Evolutionary conservation across 768 basidiomycete genomes (phyloP).

Genomic region (Tephrocybe sp.): DNA sequence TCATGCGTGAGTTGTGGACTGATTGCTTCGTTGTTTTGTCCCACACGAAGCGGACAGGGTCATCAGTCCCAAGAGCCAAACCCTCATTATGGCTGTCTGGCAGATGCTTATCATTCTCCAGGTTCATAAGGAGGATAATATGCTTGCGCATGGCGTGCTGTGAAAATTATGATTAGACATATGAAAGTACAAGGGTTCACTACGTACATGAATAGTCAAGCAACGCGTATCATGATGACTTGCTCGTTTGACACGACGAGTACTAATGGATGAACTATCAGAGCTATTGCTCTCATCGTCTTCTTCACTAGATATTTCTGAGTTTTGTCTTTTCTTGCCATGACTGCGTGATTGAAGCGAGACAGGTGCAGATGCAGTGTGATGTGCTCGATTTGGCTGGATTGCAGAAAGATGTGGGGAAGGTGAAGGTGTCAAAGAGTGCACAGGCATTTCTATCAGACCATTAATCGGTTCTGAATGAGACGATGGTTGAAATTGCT

Average conservation of each 20-base stretch:
- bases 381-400: conserved; percentile 14
- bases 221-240: conserved; percentile 65
- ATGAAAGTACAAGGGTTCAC: background rate
- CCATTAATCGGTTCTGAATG: conserved; percentile 11
- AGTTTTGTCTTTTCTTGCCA: conserved; percentile 27
- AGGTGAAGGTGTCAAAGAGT: conserved; percentile 29
- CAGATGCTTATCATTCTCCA: conserved; percentile 52
- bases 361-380: conserved; percentile 10
- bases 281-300: conserved; percentile 32
- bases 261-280: conserved; percentile 29
- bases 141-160: conserved; percentile 74
- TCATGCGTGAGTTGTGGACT: conserved; percentile 72
- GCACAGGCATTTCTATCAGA: conserved; percentile 16
- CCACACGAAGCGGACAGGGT: conserved; percentile 78
- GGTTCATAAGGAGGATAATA: conserved; percentile 55
- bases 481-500: conserved; percentile 12
- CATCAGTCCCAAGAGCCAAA: conserved; percentile 34
- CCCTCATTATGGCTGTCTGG: conserved; percentile 65
- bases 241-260: conserved; percentile 38
- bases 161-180: conserved; percentile 2
- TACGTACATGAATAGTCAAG: conserved; percentile 63
- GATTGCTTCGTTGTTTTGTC: conserved; percentile 76
- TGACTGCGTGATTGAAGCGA: conserved; percentile 9
- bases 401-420: conserved; percentile 22
- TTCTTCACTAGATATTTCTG: conserved; percentile 33